Percentiles rank a stretch among this genome's conserved stretches.
Evolutionary conservation across 1,139 yeast genomes (phyloP).

Genomic region (Candida glucosophila): DNA sequence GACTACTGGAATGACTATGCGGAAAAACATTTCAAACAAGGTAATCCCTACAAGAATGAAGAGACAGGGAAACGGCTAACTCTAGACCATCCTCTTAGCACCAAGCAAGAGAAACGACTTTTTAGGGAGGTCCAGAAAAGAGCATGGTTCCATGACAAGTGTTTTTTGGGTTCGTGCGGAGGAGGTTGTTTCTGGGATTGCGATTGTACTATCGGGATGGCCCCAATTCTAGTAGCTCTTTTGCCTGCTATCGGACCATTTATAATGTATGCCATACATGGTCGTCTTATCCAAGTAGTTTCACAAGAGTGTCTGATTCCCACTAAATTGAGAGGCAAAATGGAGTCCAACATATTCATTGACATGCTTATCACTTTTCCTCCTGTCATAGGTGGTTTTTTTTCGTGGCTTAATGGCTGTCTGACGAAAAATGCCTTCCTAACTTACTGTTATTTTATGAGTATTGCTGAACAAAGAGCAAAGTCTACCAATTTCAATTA

Average conservation of each 20-base stretch:
- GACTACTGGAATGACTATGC: conserved; percentile 60
- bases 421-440: conserved; percentile 86
- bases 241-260: conserved; percentile 75
- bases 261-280: conserved; percentile 70
- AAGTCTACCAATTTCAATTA: conserved; percentile 14
- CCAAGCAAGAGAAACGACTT: conserved; percentile 52
- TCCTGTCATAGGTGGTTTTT: conserved; percentile 69
- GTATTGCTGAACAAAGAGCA: conserved; percentile 25
- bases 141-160: conserved; percentile 84
- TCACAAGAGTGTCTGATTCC: conserved; percentile 52
- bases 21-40: conserved; percentile 50
- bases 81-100: conserved; percentile 44
- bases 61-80: conserved; percentile 47
- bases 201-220: conserved; percentile 75
- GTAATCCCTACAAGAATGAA: conserved; percentile 58
- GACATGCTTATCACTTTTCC: conserved; percentile 70
- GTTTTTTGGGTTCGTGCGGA: conserved; percentile 67
- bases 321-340: conserved; percentile 45
- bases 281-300: conserved; percentile 53
- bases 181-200: too few relatives aligned
- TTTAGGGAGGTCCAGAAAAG: conserved; percentile 67
- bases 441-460: conserved; percentile 44
- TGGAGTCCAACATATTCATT: conserved; percentile 65
- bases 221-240: conserved; percentile 55
- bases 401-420: conserved; percentile 76